Conservation (phyloP, 768 basidiomycete genomes). For the Bullera alba region DNA sequence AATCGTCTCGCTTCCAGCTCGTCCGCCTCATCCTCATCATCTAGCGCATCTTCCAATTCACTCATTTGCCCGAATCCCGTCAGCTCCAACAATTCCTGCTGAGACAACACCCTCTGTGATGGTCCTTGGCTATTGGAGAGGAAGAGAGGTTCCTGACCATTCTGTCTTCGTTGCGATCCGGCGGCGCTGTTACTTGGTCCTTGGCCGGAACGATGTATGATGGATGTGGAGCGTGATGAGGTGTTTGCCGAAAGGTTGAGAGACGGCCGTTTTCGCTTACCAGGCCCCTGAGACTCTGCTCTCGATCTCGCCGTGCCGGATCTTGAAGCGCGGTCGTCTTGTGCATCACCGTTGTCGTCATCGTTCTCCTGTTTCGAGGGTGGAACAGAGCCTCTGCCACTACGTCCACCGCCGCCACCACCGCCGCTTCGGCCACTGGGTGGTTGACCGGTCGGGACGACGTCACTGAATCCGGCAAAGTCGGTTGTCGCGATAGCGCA, state of each 20-base stretch:
- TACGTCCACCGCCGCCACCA: no score
- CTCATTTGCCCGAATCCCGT: conserved; percentile 16
- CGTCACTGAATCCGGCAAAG: conserved; percentile 32
- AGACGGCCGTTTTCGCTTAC: background rate
- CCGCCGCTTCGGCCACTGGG: no score
- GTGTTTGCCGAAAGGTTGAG: background rate
- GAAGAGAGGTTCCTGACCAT: no score
- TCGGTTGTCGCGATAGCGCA: conserved; percentile 43
- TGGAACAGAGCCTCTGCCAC: background rate
- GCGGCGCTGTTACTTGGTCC: no score
- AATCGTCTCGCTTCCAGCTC: no score
- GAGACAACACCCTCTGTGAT: conserved; percentile 13
- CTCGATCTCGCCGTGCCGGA: background rate
- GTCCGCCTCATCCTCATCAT: conserved; percentile 25
- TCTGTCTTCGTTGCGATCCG: no score
- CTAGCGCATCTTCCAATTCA: conserved; percentile 19
- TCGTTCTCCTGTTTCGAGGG: background rate
- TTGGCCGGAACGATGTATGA: no score
- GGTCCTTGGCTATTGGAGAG: no score
- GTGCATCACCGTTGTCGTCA: background rate
- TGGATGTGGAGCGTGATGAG: no score
- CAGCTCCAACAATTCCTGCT: conserved; percentile 9
- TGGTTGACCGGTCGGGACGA: background rate
- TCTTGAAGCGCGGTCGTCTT: background rate
- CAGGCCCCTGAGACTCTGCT: background rate